Evolutionary conservation across 345 rosid genomes (phyloP).

Genomic region (Pistacia integerrima): DNA sequence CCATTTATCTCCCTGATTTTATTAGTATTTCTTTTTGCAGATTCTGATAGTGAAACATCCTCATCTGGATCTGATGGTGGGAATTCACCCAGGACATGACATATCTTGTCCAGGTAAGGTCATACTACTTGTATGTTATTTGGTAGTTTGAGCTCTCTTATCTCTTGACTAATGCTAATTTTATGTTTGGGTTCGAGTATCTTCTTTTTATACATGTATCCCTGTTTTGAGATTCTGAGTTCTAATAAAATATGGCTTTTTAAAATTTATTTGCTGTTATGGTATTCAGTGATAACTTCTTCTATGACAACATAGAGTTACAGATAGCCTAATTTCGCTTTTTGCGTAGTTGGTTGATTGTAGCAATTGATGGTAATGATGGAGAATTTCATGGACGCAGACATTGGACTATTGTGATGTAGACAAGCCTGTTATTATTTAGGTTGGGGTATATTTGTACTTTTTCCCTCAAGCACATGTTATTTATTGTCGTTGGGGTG

Average conservation of each 20-base stretch:
- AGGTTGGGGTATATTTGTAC: neutral
- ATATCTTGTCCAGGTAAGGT: slow-evolving; percentile 32
- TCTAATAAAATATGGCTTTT: neutral
- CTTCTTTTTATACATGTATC: neutral
- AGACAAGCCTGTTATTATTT: neutral
- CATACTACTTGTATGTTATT: neutral
- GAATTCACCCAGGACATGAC: slow-evolving; percentile 38
- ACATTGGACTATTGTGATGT: neutral
- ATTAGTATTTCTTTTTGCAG: slow-evolving; percentile 40
- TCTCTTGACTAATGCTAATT: neutral
- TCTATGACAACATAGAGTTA: neutral
- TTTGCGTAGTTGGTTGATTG: neutral
- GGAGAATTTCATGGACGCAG: neutral
- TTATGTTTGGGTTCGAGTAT: neutral
- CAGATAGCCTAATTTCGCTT: neutral
- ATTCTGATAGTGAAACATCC: slow-evolving; percentile 90
- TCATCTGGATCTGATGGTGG: slow-evolving; percentile 88
- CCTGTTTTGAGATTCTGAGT: neutral
- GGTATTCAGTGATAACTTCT: neutral
- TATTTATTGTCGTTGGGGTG: neutral
- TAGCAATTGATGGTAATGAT: neutral
- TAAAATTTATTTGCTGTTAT: neutral
- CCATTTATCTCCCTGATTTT: slow-evolving; percentile 12
- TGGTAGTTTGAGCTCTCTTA: neutral
- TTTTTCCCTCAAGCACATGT: neutral